These are phyloP conservation scores for Fraxinus albicans DNA, from an alignment of 305 asterid genomes.

Conservation along the genomic window DNA sequence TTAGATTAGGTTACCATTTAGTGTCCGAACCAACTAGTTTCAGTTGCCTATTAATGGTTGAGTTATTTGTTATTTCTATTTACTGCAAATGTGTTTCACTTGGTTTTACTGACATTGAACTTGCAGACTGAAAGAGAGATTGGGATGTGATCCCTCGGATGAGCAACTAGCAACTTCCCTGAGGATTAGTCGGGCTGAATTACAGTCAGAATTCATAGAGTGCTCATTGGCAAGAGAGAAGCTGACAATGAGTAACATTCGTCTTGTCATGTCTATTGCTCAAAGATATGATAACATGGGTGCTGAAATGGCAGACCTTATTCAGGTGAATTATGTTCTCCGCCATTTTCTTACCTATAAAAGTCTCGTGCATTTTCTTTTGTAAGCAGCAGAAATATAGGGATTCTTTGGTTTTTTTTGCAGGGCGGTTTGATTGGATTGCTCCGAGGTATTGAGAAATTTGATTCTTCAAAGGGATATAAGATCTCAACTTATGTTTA, in stretches of 20 bases:
- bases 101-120: constrained; percentile 4
- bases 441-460: constrained; percentile 93
- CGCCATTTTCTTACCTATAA: background rate
- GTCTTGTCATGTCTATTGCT: constrained; percentile 96
- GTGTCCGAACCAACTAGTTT: background rate
- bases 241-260: constrained; percentile 97
- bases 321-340: constrained; percentile 60
- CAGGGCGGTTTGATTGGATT: constrained; percentile 94
- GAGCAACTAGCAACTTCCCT: constrained; percentile 85
- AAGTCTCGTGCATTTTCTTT: constrained; percentile 5
- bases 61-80: background rate
- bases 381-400: background rate
- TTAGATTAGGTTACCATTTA: background rate
- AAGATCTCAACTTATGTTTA: constrained; percentile 97
- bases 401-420: constrained; percentile 28
- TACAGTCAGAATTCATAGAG: constrained; percentile 64
- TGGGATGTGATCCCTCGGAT: constrained; percentile 90
- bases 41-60: background rate
- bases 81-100: constrained; percentile 4
- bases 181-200: constrained; percentile 54
- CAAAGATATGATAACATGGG: constrained; percentile 94
- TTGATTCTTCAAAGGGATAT: constrained; percentile 87
- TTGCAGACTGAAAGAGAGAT: constrained; percentile 66
- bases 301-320: constrained; percentile 88
- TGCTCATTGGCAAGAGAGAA: constrained; percentile 88